Evolutionary conservation across 1,284 basidiomycete species (phyloP).

Genomic region (Malassezia equina): DNA sequence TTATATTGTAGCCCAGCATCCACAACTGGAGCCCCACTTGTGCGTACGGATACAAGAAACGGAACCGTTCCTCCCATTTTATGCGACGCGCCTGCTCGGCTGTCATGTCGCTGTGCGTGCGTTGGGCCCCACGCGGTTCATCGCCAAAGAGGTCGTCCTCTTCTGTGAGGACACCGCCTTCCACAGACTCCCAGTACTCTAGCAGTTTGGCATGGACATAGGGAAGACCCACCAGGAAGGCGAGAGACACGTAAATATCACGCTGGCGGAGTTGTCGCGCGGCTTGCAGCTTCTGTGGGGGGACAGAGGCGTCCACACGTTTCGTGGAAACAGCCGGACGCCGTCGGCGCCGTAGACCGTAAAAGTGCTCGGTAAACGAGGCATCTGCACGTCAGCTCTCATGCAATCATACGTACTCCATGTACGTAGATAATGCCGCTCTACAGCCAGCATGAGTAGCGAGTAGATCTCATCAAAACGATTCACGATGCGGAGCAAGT

Average conservation of each 20-base stretch:
- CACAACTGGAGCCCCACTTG: constrained; percentile 69
- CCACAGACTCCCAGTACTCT: constrained; percentile 79
- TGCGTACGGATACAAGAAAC: constrained; percentile 66
- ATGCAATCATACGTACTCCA: constrained; percentile 53
- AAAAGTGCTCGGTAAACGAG: constrained; percentile 86
- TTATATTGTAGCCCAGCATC: constrained; percentile 67
- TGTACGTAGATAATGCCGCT: constrained; percentile 77
- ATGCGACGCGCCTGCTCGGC: neutral
- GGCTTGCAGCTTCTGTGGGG: constrained; percentile 7
- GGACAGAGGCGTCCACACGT: constrained; percentile 11
- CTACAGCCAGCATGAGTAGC: constrained; percentile 72
- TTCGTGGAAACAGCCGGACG: constrained; percentile 52
- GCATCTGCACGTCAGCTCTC: constrained; percentile 51
- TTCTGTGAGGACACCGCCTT: constrained; percentile 58
- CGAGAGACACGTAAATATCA: constrained; percentile 21
- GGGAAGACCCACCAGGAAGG: constrained; percentile 66
- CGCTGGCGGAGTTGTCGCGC: constrained; percentile 23
- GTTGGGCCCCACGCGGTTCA: neutral
- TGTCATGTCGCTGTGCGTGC: neutral
- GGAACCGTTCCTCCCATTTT: constrained; percentile 51
- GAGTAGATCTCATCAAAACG: constrained; percentile 93
- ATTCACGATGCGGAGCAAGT: constrained; percentile 81
- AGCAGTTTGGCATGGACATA: constrained; percentile 79
- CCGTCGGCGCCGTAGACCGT: constrained; percentile 69
- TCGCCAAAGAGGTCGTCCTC: constrained; percentile 53